phyloP scores from a whole-genome alignment of 177 flowering plant species.

The Vitis hybrid region DNA sequence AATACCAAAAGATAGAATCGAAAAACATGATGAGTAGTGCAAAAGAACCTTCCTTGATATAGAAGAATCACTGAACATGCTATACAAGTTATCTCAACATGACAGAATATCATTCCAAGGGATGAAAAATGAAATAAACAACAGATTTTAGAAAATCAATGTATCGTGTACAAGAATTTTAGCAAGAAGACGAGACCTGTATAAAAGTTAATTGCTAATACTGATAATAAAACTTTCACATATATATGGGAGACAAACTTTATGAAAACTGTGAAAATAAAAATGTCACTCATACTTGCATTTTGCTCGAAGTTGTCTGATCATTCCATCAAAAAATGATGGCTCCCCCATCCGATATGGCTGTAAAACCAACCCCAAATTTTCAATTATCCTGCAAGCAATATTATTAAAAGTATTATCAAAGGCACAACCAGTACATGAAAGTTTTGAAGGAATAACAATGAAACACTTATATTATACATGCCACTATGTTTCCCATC shows the following conservation, averaged over 20 bases:
- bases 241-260: neutral
- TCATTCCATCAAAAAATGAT: conserved; percentile 43
- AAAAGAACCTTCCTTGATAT: neutral
- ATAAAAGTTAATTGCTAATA: neutral
- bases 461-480: no score
- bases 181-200: neutral
- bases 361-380: neutral
- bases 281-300: conserved; percentile 37
- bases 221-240: neutral
- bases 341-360: conserved; percentile 33
- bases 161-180: neutral
- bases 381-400: no score
- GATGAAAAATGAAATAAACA: neutral
- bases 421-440: no score
- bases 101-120: neutral
- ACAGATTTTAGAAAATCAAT: neutral
- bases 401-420: no score
- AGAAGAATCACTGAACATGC: neutral
- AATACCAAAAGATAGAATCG: neutral
- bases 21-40: neutral
- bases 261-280: neutral
- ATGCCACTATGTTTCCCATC: no score
- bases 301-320: conserved; percentile 38
- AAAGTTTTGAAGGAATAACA: no score
- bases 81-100: neutral